Base-by-base conservation (phyloP, 495 filamentous ascomycete species). In the Aspergillus baeticus region DNA sequence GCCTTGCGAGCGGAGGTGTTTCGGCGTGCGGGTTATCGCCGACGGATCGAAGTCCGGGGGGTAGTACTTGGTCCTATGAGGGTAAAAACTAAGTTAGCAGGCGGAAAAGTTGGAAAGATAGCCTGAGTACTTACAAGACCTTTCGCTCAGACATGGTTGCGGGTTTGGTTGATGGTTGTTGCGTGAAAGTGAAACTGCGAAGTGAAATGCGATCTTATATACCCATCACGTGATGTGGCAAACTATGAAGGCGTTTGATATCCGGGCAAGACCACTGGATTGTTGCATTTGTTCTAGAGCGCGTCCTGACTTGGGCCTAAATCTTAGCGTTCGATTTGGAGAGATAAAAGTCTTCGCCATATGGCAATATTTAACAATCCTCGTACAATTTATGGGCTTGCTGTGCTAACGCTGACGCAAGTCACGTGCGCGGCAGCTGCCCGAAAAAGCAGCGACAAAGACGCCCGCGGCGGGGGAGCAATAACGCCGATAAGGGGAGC, bases 11-110 rank as follows among this genome's bases (percentile, higher is more conserved):
- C 68, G 63, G 6, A 71, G 63, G 50, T 83, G 77, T 63, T 93
- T 94, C 26, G 86, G 84, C 5, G 84, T 83, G 43, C 91, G 87
- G 50, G 81, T 78, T 75, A 93, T 85, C 61, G 87, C 87, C 23
- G 84, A 87, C 15, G 95, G 95, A 75, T 99, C 95, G 74, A 98
- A 99, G 72, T 99, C 95, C 21, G 95, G 91, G 34, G 94, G 94
- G 70, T 95, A 98, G 81, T 94, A 90, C 69, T 90, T 89, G 18
- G 76, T 70, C 1, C 50, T 61, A 44, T 20, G 4, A 49, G 23
- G 2, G 34, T 37, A n/a, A 37, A 33, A n/a, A 31, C 5, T 10
- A 20, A 5, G 20, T 22, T 26, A 44, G 2, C 6, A 42, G 2
- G 22, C 6, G 17, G 14, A 18, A 8, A 37, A 15, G 15, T 36